A percentile compares a stretch with the other conserved stretches of the same genome.
These are phyloP conservation scores for Balakata baccata DNA, from an alignment of 345 rosid genomes.

Conservation along the genomic window DNA sequence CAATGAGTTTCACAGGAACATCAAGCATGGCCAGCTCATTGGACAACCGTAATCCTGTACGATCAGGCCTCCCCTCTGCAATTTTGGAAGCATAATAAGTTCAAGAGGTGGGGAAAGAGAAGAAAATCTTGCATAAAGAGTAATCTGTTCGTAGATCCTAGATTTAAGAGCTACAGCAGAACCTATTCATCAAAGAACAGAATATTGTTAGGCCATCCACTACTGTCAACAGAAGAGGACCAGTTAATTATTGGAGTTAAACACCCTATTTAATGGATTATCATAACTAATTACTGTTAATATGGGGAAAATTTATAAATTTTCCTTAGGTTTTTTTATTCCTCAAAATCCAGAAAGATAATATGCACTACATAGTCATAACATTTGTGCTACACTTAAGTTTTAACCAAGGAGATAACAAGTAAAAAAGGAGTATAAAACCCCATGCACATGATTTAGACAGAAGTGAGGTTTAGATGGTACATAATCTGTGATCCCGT, in stretches of 20 bases:
- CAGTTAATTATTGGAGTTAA: background rate
- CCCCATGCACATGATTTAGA: background rate
- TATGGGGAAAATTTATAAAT: background rate
- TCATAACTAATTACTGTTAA: background rate
- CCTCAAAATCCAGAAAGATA: background rate
- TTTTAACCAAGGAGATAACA: background rate
- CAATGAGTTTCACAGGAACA: slow-evolving; percentile 82
- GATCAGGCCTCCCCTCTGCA: slow-evolving; percentile 95
- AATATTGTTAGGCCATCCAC: background rate
- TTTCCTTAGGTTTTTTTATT: background rate
- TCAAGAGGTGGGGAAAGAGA: background rate
- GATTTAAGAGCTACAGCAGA: background rate
- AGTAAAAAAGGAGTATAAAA: background rate
- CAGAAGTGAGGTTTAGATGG: background rate
- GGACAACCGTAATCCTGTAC: slow-evolving; percentile 75
- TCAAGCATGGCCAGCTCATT: slow-evolving; percentile 86
- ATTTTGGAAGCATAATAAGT: slow-evolving; percentile 1
- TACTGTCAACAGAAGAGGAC: background rate
- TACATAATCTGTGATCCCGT: background rate
- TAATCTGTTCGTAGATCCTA: background rate
- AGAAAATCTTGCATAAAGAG: background rate
- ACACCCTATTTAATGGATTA: background rate
- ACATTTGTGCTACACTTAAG: background rate
- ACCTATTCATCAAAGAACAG: background rate
- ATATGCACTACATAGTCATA: background rate